Base-by-base conservation (phyloP, 1,284 basidiomycete species). In the Cryptococcus jaspeensis region DNA sequence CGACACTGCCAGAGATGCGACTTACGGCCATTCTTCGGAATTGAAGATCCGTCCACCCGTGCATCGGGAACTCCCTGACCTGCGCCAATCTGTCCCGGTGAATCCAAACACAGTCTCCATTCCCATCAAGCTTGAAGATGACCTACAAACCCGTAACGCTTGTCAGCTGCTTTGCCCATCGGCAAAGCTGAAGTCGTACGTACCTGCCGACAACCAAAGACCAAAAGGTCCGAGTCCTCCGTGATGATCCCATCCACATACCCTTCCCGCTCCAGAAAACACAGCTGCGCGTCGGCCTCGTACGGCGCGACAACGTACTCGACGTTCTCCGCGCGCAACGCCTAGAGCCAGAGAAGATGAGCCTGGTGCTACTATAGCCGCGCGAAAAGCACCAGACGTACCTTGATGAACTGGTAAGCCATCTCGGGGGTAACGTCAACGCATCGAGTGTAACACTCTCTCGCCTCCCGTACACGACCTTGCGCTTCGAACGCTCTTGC, bases 341-440 rank as follows among this genome's bases (percentile, higher is more conserved):
- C 92, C 91, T 95, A 18, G 23, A 46, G 59, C 18, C 55, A 39
- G 25, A 48, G 18, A 53, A 51, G 54, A 41, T 47, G 38, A 42
- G 43, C 32, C 28, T 43, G 18, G 56, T 16, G 46, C 11, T 13
- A 13, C 20, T 7, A 28, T 9, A n/a, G n/a, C 12, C 13, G 25
- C 48, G 43, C 16, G 49, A 38, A 28, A 8, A n/a, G 45, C 5
- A 32, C n/a, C 20, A 43, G 37, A 65, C 80, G 50, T 66, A 86
- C 92, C 84, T 99, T 97, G 81, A 99, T 98, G 61, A 98, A 81
- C 77, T 99, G 95, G 72, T 85, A 94, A 5, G 96, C 96, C 90
- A 98, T 95, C 73, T 93, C 87, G 1, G 96, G 95, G 3, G 92
- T 97, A 49, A 99, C 90, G 65, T 99, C 96, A 51, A 98, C 80